Evolutionary conservation across 1,139 yeast genomes (phyloP).

Genomic region (Eremothecium cymbalariae): DNA sequence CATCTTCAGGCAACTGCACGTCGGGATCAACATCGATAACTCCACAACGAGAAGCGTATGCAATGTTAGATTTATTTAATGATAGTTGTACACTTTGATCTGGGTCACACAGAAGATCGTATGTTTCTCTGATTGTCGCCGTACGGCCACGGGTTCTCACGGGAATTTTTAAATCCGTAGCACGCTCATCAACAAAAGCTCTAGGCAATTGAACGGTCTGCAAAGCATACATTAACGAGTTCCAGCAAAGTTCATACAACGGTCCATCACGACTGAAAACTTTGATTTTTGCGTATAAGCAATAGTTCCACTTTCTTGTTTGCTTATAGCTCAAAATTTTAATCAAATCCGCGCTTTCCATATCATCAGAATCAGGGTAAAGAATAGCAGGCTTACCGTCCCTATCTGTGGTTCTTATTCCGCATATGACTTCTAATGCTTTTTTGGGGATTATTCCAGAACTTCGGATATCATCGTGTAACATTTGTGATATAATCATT

Average conservation of each 20-base stretch:
- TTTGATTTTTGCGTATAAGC: constrained; percentile 64
- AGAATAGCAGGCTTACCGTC: constrained; percentile 34
- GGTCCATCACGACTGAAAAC: constrained; percentile 81
- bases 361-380: constrained; percentile 37
- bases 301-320: constrained; percentile 48
- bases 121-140: constrained; percentile 40
- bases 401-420: constrained; percentile 42
- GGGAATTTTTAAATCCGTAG: constrained; percentile 44
- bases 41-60: constrained; percentile 60
- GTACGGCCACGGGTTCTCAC: constrained; percentile 46
- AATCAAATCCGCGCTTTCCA: constrained; percentile 8
- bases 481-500: constrained; percentile 64
- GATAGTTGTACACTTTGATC: constrained; percentile 30
- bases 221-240: constrained; percentile 58
- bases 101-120: constrained; percentile 41
- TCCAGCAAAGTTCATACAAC: constrained; percentile 68
- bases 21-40: constrained; percentile 40
- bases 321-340: constrained; percentile 20
- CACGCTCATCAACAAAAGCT: constrained; percentile 53
- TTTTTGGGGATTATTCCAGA: constrained; percentile 44
- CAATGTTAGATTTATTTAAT: constrained; percentile 35
- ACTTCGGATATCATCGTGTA: constrained; percentile 52
- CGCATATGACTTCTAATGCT: constrained; percentile 41
- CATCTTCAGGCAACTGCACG: constrained; percentile 30
- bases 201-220: constrained; percentile 54